Percentiles rank a stretch among this genome's conserved stretches.
phyloP scores from a whole-genome alignment of 805 yeast genomes.

The Pichia paraexigua region DNA sequence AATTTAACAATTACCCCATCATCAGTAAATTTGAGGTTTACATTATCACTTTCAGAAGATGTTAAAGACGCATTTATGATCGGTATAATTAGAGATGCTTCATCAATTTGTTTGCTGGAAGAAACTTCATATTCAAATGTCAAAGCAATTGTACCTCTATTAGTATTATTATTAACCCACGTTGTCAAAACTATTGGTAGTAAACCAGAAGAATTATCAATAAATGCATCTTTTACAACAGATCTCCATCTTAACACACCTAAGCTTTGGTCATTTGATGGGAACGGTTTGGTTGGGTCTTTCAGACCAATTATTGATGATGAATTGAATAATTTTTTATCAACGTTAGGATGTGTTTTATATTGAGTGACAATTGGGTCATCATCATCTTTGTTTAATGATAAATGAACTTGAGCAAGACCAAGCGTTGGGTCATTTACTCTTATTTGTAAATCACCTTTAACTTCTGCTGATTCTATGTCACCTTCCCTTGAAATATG shows the following conservation, averaged over 20 bases:
- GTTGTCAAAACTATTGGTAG: constrained; percentile 70
- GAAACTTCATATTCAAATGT: constrained; percentile 84
- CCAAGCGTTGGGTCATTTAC: constrained; percentile 71
- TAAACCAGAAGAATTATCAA: constrained; percentile 44
- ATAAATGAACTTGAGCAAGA: constrained; percentile 53
- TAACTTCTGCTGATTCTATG: constrained; percentile 60
- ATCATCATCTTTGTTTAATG: constrained; percentile 31
- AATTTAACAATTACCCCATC: constrained; percentile 67
- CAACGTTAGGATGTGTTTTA: constrained; percentile 96
- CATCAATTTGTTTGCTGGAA: constrained; percentile 42
- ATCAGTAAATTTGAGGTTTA: constrained; percentile 49
- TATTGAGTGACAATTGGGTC: constrained; percentile 49
- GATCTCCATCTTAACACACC: constrained; percentile 93
- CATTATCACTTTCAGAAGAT: constrained; percentile 47
- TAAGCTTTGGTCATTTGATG: constrained; percentile 80
- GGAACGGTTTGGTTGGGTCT: constrained; percentile 75
- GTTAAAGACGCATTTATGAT: constrained; percentile 46
- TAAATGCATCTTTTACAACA: constrained; percentile 40
- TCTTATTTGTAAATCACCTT: constrained; percentile 86
- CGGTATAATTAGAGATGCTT: constrained; percentile 57
- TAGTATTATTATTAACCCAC: constrained; percentile 67
- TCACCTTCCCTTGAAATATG: constrained; percentile 81
- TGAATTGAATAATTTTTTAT: constrained; percentile 57
- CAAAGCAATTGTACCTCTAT: constrained; percentile 50
- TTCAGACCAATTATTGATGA: constrained; percentile 60